A percentile compares a stretch with the other conserved stretches of the same genome.
These are phyloP conservation scores for Cladosporium sp. DNA, from an alignment of 2,329 filamentous ascomycete genomes.

Conservation along the genomic window DNA sequence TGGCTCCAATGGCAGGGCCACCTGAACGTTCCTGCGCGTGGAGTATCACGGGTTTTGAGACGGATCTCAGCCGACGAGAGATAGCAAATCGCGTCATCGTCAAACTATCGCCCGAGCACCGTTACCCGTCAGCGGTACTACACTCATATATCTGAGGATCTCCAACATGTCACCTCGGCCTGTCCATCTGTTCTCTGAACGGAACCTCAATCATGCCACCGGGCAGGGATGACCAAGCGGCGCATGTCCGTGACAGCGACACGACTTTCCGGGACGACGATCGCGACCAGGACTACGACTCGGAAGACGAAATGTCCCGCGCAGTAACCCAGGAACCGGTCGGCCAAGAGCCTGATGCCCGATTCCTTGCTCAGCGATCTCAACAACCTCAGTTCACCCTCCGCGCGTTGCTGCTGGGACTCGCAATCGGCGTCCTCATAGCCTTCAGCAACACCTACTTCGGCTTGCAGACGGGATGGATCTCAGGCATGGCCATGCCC, in stretches of 20 bases:
- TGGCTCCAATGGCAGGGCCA: neutral
- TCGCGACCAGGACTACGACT: conserved; percentile 9
- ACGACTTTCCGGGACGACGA: neutral
- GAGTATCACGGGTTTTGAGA: neutral
- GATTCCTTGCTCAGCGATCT: conserved; percentile 30
- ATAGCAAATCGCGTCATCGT: conserved; percentile 18
- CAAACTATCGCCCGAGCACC: conserved; percentile 13
- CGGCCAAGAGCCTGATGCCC: conserved; percentile 30
- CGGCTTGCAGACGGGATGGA: conserved; percentile 86
- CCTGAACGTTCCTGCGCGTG: neutral
- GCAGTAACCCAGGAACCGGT: conserved; percentile 9
- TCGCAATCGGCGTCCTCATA: conserved; percentile 84
- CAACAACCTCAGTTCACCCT: conserved; percentile 68
- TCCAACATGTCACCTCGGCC: neutral
- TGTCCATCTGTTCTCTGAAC: neutral
- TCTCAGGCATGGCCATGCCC: conserved; percentile 93
- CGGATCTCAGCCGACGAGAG: neutral
- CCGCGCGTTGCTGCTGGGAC: conserved; percentile 75
- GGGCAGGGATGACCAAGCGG: conserved; percentile 3
- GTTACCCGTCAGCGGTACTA: conserved; percentile 17
- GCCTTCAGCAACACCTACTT: conserved; percentile 99
- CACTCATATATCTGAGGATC: neutral
- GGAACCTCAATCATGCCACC: neutral
- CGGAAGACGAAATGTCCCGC: conserved; percentile 11
- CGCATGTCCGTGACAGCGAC: neutral